Percentiles rank a stretch among this genome's conserved stretches.
Evolutionary conservation across 2,329 filamentous ascomycete genomes (phyloP).

Genomic region (Calonectria pauciramosa): DNA sequence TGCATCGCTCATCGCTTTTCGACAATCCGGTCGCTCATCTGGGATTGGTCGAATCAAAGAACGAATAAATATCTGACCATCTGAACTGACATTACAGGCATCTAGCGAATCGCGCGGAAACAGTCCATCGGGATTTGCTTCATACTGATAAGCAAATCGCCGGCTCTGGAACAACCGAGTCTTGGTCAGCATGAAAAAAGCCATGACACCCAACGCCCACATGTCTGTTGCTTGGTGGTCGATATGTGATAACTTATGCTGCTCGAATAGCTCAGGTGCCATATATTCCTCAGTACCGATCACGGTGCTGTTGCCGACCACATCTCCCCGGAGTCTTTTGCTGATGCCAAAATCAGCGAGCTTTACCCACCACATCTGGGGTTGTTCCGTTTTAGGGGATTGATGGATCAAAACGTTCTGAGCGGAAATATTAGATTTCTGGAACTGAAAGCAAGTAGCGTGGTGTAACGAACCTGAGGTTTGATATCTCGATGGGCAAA

Average conservation of each 20-base stretch:
- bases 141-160: neutral
- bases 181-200: slow-evolving; percentile 29
- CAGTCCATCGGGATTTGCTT: neutral
- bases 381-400: slow-evolving; percentile 6
- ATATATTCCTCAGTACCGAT: slow-evolving; percentile 33
- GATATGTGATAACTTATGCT: neutral
- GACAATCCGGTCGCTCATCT: neutral
- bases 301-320: neutral
- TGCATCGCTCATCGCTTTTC: neutral
- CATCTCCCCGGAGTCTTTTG: slow-evolving; percentile 28
- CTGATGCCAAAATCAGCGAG: slow-evolving; percentile 43
- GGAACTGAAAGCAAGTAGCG: too few relatives aligned
- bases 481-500: slow-evolving; percentile 44
- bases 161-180: neutral
- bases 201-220: slow-evolving; percentile 40
- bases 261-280: slow-evolving; percentile 35
- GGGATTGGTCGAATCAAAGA: neutral
- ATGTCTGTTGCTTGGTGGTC: slow-evolving; percentile 37
- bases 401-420: slow-evolving; percentile 41
- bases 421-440: neutral
- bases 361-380: slow-evolving; percentile 39
- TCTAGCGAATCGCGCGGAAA: neutral
- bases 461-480: slow-evolving; percentile 27
- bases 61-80: slow-evolving; percentile 15
- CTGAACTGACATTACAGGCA: neutral